Percentiles rank a stretch among this genome's conserved stretches.
These are phyloP conservation scores for Pulveroboletus sp. DNA, from an alignment of 768 basidiomycete species.

Conservation along the genomic window DNA sequence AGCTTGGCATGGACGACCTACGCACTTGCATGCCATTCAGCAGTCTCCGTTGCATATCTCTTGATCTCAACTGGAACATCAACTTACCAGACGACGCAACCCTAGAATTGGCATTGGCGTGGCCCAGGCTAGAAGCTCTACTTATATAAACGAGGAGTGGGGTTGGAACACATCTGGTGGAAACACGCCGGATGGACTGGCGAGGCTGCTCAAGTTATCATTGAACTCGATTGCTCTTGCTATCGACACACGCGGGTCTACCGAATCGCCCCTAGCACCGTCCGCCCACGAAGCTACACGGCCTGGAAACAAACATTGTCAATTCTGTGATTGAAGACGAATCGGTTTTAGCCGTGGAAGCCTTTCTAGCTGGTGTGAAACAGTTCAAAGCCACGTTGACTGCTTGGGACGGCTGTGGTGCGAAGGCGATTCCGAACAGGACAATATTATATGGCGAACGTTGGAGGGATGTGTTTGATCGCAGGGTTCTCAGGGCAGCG, in stretches of 20 bases:
- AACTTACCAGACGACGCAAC: not conserved
- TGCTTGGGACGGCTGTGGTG: not conserved
- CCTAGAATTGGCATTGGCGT: conserved; percentile 1
- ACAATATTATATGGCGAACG: no score
- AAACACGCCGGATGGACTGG: conserved; percentile 8
- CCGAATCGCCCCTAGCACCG: not conserved
- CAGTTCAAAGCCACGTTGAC: not conserved
- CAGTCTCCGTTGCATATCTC: not conserved
- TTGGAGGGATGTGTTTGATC: no score
- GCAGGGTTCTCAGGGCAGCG: no score
- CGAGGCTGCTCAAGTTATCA: not conserved
- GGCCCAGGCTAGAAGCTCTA: conserved; percentile 5
- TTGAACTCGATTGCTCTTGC: not conserved
- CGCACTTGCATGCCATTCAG: not conserved
- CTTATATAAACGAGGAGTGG: conserved; percentile 5
- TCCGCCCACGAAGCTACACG: no score
- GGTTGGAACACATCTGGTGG: conserved; percentile 4
- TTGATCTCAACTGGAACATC: conserved; percentile 1
- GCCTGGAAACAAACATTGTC: not conserved
- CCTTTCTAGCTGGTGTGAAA: not conserved
- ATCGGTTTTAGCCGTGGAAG: not conserved
- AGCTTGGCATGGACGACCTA: conserved; percentile 4
- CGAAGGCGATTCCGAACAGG: not conserved
- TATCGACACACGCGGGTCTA: conserved; percentile 5
- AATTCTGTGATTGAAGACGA: conserved; percentile 2